A percentile compares a stretch with the other conserved stretches of the same genome.
These are phyloP conservation scores for Scheffersomyces titani DNA, from an alignment of 1,139 yeast genomes.

Conservation along the genomic window DNA sequence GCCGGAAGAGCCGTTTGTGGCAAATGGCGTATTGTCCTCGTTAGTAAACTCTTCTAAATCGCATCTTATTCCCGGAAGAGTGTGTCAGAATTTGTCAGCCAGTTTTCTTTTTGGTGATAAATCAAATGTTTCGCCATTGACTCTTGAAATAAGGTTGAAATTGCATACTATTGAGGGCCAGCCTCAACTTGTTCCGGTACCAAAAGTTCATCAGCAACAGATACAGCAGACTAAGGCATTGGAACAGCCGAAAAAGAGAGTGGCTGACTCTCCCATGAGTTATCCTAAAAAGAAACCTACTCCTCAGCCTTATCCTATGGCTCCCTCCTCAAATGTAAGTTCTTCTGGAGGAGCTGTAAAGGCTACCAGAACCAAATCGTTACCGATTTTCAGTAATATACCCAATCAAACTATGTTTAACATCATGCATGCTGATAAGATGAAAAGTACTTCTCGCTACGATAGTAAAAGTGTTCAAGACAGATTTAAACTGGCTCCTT, in stretches of 20 bases:
- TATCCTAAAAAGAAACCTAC: slow-evolving; percentile 8
- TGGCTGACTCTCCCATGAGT: slow-evolving; percentile 7
- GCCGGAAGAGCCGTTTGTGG: slow-evolving; percentile 76
- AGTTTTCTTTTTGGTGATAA: slow-evolving; percentile 48
- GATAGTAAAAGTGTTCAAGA: slow-evolving; percentile 47
- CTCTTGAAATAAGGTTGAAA: slow-evolving; percentile 65
- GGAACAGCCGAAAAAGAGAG: slow-evolving; percentile 7
- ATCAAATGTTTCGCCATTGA: slow-evolving; percentile 46
- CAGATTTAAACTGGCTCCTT: slow-evolving; percentile 50
- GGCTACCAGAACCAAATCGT: slow-evolving; percentile 66
- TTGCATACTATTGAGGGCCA: slow-evolving; percentile 44
- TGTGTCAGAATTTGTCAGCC: slow-evolving; percentile 68
- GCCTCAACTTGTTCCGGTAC: slow-evolving; percentile 15
- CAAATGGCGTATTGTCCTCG: slow-evolving; percentile 63
- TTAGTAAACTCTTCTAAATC: slow-evolving; percentile 29
- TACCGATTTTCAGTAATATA: slow-evolving; percentile 55
- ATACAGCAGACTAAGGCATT: slow-evolving; percentile 5
- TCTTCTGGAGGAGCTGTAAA: slow-evolving; percentile 42
- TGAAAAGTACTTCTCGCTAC: slow-evolving; percentile 40
- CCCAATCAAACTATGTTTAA: slow-evolving; percentile 43
- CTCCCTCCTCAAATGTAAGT: slow-evolving; percentile 1
- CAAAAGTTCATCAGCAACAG: slow-evolving; percentile 8
- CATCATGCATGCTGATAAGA: slow-evolving; percentile 45
- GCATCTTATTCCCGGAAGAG: slow-evolving; percentile 63
- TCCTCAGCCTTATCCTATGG: slow-evolving; percentile 4